Base-by-base conservation (phyloP, 2,329 filamentous ascomycete species). In the Curvularia sp. region DNA sequence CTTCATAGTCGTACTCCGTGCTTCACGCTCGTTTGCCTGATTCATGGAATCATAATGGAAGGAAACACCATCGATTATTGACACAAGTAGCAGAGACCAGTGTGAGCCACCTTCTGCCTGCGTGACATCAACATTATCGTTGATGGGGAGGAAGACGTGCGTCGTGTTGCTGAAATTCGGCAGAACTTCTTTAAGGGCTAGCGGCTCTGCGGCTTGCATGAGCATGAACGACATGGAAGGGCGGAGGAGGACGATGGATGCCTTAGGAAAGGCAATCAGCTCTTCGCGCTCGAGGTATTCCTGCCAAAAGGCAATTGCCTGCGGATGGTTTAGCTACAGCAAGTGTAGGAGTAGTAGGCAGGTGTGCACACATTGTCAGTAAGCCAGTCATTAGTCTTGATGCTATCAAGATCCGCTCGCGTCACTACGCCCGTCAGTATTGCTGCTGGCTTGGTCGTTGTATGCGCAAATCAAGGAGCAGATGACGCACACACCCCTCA, bases 271-370 rank as follows among this genome's bases (percentile, higher is more conserved):
- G 68, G 87, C 86, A 28, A 83, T 82, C 27, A 99, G 88, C 60
- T 92, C 88, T 81, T 98, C 94, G 61, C 88, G 91, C 78, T 99
- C 95, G 65, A 99, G 87, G 75, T 91, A 93, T 80, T 98, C 94
- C 84, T 98, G 91, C 94, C 95, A 99, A 76, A 99, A 98, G 49
- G 92, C 89, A 66, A 99, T 98, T 69, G 93, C 93, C 91, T 94
- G 51, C 19, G 18, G 25, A 41, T n/a, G 42, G 41, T 23, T 66
- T 49, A 59, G 60, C 43, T 48, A 42, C 2, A 34, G 49, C 19
- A 28, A 23, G 19, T 5, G 18, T 39, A 34, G 19, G 38, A 43
- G 28, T 9, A 38, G 30, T 18, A 38, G 21, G 27, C n/a, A 30
- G 34, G 47, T 23, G 46, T 57, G 46, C 63, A 47, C 82, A 93